Conservation (phyloP, 192 early-diverging fungal species). For the Coemansia sp. region DNA sequence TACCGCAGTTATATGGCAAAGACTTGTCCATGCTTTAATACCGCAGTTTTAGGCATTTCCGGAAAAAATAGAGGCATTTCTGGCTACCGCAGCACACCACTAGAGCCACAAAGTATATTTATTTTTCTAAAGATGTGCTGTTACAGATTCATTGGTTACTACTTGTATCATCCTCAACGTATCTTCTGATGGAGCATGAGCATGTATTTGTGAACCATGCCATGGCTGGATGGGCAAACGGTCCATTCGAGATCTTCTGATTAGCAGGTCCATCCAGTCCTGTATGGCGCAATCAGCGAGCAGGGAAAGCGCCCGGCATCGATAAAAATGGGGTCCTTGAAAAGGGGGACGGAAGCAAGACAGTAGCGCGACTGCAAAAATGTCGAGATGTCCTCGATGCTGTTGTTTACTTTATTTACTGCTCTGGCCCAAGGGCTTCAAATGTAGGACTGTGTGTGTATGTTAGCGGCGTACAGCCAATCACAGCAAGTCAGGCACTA, state of each 20-base stretch:
- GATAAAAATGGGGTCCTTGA: not conserved
- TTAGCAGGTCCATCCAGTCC: not conserved
- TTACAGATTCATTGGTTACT: too few species aligned
- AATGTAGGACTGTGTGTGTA: not conserved
- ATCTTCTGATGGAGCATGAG: too few species aligned
- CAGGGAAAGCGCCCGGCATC: not conserved
- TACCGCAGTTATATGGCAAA: not conserved
- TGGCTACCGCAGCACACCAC: too few species aligned
- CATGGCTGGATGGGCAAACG: not conserved
- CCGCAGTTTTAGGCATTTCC: too few species aligned
- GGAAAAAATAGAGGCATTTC: too few species aligned
- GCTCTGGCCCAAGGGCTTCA: not conserved
- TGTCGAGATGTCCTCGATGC: not conserved
- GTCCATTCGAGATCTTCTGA: not conserved
- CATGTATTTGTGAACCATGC: too few species aligned
- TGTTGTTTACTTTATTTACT: conserved; percentile 5
- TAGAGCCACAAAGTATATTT: too few species aligned
- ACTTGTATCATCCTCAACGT: too few species aligned
- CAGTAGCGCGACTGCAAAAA: not conserved
- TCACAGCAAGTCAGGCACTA: conserved; percentile 3
- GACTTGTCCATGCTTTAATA: too few species aligned
- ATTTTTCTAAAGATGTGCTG: too few species aligned
- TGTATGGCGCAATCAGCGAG: not conserved
- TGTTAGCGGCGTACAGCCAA: not conserved
- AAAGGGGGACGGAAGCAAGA: not conserved